These are phyloP conservation scores for Cyberlindnera veronae DNA, from an alignment of 805 yeast species.

Conservation along the genomic window DNA sequence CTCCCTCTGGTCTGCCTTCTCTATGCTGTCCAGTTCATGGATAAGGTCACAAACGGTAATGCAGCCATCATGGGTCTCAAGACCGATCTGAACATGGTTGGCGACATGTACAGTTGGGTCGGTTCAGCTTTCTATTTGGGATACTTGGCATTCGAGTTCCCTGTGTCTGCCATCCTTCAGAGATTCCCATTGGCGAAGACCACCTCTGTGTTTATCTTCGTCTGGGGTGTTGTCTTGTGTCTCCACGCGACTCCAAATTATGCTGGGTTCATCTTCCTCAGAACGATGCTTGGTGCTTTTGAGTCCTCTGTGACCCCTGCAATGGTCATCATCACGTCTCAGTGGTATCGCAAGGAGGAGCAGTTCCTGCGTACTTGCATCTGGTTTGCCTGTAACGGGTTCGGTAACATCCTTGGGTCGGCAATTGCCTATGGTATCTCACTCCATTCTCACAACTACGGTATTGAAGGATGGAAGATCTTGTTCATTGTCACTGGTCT, in stretches of 20 bases:
- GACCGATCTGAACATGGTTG: not conserved
- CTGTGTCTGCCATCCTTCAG: not conserved
- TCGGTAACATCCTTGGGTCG: not conserved
- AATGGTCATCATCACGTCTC: not conserved
- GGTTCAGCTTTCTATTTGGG: not conserved
- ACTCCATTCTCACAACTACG: not conserved
- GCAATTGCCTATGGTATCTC: not conserved
- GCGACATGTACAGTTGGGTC: not conserved
- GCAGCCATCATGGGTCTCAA: not conserved
- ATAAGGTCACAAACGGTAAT: not conserved
- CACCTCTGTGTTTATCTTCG: not conserved
- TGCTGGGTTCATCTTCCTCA: not conserved
- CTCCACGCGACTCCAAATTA: not conserved
- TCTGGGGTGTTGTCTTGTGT: not conserved
- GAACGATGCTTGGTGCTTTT: not conserved
- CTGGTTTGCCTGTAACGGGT: not conserved
- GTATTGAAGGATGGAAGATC: not conserved
- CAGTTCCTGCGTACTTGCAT: not conserved
- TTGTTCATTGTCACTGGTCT: not conserved
- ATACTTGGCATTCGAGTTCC: not conserved
- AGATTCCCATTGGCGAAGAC: not conserved
- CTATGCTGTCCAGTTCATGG: not conserved
- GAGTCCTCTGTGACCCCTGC: not conserved
- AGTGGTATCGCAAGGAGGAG: not conserved
- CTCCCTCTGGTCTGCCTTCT: not conserved